Evolutionary conservation across 305 asterid species (phyloP), one percentile per base, ranked within the genome.

Genomic region (Solanum aculeatissimum): DNA sequence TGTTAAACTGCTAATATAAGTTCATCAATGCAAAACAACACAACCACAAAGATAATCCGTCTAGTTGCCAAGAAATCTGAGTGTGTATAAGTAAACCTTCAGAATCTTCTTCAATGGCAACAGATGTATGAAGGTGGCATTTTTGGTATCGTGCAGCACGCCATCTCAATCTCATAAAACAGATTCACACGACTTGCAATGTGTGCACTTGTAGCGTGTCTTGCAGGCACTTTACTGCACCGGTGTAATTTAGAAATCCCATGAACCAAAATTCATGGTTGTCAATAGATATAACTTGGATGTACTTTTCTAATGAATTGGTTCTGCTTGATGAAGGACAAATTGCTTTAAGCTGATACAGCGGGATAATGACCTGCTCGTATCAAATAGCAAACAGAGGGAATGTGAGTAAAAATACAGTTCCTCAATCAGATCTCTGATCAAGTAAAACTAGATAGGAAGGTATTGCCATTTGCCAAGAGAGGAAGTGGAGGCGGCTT

Each of bases 261-360:
- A 95, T 92, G 86, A 87, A 95, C 98, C 98, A 97, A 88, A 95
- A 97, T 85, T 97, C 99, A 85, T 38, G 77, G 27, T 10, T 92
- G 86, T 97, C 99, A 19, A 94, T 90, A 4, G 98, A 95, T 91
- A 92, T 94, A 62, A 93, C 91, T 89, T 94, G 98, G 87, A 97
- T 87, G 84, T 95, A 95, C 83, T 95, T 97, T 87, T 94, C 98
- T 10, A 96, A 88, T 68, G 92, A 55, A 85, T 95, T 97, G 62
- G 90, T 88, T 84, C 92, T 92, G 86, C 98, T 93, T 23, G 90
- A 85, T 62, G 99, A 95, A 71, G 98, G 97, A 84, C 91, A 95
- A 9, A 97, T 93, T n/a, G 97, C 95, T 90, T 95, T 94, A 19
- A 97, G 93, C 83, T 97, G 98, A 90, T 95, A 98, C 54, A 97